Evolutionary conservation across 768 basidiomycete species (phyloP).

Genomic region (Podaxis sp.): DNA sequence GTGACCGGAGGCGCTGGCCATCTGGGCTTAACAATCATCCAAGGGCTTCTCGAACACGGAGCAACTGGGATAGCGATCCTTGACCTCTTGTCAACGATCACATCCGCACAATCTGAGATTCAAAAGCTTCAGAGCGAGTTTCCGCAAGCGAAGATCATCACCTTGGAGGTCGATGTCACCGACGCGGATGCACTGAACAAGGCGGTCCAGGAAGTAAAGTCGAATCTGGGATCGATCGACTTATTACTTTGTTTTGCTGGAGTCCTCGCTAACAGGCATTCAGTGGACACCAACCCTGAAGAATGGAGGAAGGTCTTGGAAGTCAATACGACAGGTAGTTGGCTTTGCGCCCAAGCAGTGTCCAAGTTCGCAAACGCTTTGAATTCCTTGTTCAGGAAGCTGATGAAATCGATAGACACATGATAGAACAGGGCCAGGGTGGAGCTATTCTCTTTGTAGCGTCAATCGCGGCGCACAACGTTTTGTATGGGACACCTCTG

Average conservation of each 20-base stretch:
- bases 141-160: constrained; percentile 31
- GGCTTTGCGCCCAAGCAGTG: constrained; percentile 41
- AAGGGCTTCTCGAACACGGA: constrained; percentile 43
- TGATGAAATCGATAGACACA: constrained; percentile 26
- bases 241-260: constrained; percentile 43
- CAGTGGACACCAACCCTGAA: constrained; percentile 27
- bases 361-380: constrained; percentile 23
- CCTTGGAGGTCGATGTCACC: constrained; percentile 34
- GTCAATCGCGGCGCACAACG: constrained; percentile 41
- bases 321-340: constrained; percentile 44
- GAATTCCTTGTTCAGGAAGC: background rate
- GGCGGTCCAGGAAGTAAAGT: constrained; percentile 23
- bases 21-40: constrained; percentile 34
- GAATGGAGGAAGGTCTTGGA: constrained; percentile 39
- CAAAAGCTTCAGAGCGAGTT: constrained; percentile 24
- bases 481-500: constrained; percentile 41
- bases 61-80: constrained; percentile 32
- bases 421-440: constrained; percentile 39
- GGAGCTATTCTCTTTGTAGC: constrained; percentile 41
- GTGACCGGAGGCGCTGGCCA: constrained; percentile 46
- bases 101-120: constrained; percentile 22
- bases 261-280: constrained; percentile 32
- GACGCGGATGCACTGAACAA: constrained; percentile 27
- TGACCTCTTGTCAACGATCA: constrained; percentile 24
- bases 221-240: constrained; percentile 30